phyloP scores from a whole-genome alignment of 2,329 filamentous ascomycete species.

The Fusarium nisikadoi region DNA sequence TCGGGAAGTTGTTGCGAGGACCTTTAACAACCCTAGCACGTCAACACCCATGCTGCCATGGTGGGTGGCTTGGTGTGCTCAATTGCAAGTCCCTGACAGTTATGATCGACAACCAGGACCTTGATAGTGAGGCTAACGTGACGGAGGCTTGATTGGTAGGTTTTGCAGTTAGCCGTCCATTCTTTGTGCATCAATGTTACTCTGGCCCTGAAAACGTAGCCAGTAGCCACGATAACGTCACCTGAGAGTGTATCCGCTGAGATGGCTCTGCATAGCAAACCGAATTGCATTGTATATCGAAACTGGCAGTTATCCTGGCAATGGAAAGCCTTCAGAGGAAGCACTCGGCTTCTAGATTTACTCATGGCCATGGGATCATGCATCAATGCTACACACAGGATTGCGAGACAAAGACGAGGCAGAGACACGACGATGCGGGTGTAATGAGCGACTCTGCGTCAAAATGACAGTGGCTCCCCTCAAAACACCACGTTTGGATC shows the following conservation, averaged over 20 bases:
- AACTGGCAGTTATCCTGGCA: background rate
- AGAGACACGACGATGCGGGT: conserved; percentile 2
- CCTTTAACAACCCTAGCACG: background rate
- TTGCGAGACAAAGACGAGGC: background rate
- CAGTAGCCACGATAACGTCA: background rate
- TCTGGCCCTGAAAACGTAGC: background rate
- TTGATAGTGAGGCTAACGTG: conserved; percentile 1
- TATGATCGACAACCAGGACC: conserved; percentile 36
- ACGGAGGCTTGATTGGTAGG: background rate
- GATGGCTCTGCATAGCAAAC: background rate
- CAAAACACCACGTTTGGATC: background rate
- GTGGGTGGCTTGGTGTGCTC: conserved; percentile 7
- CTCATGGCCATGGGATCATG: background rate
- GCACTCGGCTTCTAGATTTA: background rate
- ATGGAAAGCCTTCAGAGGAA: background rate
- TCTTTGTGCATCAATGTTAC: background rate
- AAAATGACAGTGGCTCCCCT: background rate
- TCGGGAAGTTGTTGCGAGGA: conserved; percentile 34
- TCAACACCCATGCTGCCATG: background rate
- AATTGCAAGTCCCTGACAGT: conserved; percentile 2
- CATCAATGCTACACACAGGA: background rate
- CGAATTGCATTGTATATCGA: background rate
- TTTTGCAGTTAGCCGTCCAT: background rate
- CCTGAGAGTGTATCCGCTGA: background rate
- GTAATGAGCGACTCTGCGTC: background rate